Conservation (phyloP, 2,329 filamentous ascomycete genomes). For the Hansfordia pulvinata region DNA sequence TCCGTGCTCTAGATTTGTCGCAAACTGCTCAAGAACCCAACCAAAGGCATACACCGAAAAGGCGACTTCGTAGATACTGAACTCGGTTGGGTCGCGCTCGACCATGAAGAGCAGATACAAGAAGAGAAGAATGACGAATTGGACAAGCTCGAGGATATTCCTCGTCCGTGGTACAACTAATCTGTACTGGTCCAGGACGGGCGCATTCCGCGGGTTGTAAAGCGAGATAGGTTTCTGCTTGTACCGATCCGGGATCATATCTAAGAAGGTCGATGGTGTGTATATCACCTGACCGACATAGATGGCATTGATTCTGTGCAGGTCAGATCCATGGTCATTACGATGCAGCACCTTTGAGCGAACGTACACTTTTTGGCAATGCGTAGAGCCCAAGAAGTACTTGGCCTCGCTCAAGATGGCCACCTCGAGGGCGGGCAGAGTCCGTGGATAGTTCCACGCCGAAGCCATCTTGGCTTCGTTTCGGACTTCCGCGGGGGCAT, state of each 20-base stretch:
- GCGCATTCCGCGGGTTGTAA: conserved; percentile 64
- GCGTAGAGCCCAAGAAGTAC: conserved; percentile 60
- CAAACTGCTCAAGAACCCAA: conserved; percentile 68
- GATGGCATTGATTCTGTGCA: conserved; percentile 54
- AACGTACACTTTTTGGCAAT: conserved; percentile 59
- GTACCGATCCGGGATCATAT: conserved; percentile 76
- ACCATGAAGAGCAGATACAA: conserved; percentile 65
- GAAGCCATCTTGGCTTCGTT: conserved; percentile 37
- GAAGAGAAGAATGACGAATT: conserved; percentile 56
- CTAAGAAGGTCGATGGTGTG: conserved; percentile 68
- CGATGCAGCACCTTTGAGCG: neutral
- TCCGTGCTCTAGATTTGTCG: conserved; percentile 62
- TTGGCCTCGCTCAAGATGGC: conserved; percentile 77
- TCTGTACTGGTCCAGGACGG: conserved; percentile 72
- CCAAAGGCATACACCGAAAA: conserved; percentile 66
- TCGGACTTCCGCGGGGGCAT: conserved; percentile 55
- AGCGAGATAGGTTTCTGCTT: conserved; percentile 72
- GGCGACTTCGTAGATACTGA: conserved; percentile 45
- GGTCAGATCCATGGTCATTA: neutral
- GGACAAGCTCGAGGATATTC: conserved; percentile 59
- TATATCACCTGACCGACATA: conserved; percentile 72
- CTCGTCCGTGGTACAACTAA: conserved; percentile 70
- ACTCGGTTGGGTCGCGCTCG: conserved; percentile 41
- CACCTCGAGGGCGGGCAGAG: conserved; percentile 66
- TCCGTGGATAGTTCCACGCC: conserved; percentile 37